phyloP scores from a whole-genome alignment of 2,329 filamentous ascomycete genomes.

The Chaetomium sp. region DNA sequence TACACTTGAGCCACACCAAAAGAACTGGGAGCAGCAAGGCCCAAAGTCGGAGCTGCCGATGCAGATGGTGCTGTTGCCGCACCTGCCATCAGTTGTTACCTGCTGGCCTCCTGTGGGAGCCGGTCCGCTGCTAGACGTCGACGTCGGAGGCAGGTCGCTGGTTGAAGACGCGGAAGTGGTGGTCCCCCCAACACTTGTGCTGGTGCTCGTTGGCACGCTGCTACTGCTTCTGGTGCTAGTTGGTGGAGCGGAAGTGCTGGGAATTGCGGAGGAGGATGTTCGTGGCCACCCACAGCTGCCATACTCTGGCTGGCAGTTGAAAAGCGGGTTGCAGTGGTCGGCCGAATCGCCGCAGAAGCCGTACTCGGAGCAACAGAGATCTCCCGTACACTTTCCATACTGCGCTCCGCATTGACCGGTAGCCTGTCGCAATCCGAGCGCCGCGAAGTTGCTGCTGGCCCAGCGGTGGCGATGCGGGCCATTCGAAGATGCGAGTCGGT shows the following conservation, averaged over 20 bases:
- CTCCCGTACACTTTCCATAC: conserved; percentile 17
- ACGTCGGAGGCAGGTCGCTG: conserved; percentile 1
- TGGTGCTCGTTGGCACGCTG: conserved; percentile 3
- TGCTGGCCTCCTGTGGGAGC: conserved; percentile 11
- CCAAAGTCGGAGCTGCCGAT: conserved; percentile 22
- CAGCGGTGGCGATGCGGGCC: not conserved
- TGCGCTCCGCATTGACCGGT: conserved; percentile 18
- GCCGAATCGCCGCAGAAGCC: conserved; percentile 24
- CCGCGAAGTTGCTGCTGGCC: conserved; percentile 4
- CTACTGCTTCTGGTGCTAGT: conserved; percentile 6
- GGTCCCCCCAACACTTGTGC: not conserved
- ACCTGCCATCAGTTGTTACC: conserved; percentile 23
- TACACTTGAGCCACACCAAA: conserved; percentile 23
- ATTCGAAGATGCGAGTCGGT: conserved; percentile 2
- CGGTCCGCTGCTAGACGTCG: conserved; percentile 1
- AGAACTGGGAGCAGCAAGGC: conserved; percentile 26
- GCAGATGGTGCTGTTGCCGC: conserved; percentile 26
- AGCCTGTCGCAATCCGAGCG: conserved; percentile 20
- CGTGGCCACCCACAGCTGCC: conserved; percentile 24
- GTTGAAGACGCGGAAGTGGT: not conserved
- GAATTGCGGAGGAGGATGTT: conserved; percentile 7
- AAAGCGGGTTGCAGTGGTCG: conserved; percentile 23
- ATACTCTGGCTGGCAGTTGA: conserved; percentile 22
- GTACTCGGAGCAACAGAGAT: conserved; percentile 25
- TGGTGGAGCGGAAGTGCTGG: conserved; percentile 9